Base-by-base conservation (phyloP, 768 basidiomycete genomes). In the Amanita pseudoporphyria region DNA sequence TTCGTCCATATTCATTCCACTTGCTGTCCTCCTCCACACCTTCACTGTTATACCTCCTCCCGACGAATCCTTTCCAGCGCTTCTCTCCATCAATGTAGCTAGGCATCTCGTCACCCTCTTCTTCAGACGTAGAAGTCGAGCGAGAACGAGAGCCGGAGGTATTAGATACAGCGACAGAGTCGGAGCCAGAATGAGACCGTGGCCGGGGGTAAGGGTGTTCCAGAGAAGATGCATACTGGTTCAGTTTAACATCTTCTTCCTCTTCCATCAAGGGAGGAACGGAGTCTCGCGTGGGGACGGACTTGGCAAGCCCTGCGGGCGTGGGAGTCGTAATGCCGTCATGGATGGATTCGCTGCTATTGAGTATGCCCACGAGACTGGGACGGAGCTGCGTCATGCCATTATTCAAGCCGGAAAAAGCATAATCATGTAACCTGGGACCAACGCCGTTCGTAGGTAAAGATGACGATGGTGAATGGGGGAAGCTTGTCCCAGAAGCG, bases 341-440 rank as follows among this genome's bases (percentile, higher is more conserved):
- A 24, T 9, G 32, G 24, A 19, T 24, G 21, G 18, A 21, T 13
- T 13, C 28, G 37, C 50, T 52, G 37, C 51, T 52, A 21, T 63
- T 71, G 5, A 66, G 62, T 26, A 69, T 64, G 9, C 67, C 67
- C 30, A 74, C 55, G 9, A 84, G 61, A 9, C 81, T 81, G 16
- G 83, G 82, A 30, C 79, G 72, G 14, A 85, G 66, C 47, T 80
- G 79, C 3, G 79, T 79, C 36, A 81, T 69, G 13, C 28, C 38
- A 10, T 70, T 58, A 48, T 63, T 39, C 52, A 57, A 60, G 12
- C 67, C 55, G 30, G 76, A 71, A 45, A 84, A 63, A 35, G 79
- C 59, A 58, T 82, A 86, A 61, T 84, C 78, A 54, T 85, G 82
- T 58, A 87, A 64, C 38, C 78, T 74, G 2, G 85, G 82, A 1